Percentiles rank a stretch among this genome's conserved stretches.
These are phyloP conservation scores for Umbelopsis vinacea DNA, from an alignment of 192 early-diverging fungal species.

Conservation along the genomic window DNA sequence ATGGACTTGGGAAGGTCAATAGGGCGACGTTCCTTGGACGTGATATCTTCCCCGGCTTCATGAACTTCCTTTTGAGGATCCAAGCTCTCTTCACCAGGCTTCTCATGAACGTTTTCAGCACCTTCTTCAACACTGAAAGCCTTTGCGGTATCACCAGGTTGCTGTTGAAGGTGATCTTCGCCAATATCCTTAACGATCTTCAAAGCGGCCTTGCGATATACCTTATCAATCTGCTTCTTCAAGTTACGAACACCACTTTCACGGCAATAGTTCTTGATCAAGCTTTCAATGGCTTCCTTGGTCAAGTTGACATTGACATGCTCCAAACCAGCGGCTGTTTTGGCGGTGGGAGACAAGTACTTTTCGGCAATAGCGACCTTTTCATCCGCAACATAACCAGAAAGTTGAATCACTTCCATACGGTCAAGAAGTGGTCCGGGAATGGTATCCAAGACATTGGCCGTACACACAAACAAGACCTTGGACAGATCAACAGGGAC, in stretches of 20 bases:
- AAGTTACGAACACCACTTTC: conserved; percentile 97
- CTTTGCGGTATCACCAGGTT: conserved; percentile 25
- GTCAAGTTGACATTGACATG: conserved; percentile 70
- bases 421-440: conserved; percentile 97
- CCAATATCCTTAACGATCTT: conserved; percentile 75
- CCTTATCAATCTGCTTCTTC: conserved; percentile 99
- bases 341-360: conserved; percentile 88
- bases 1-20: conserved; percentile 57
- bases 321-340: conserved; percentile 80
- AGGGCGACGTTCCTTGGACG: conserved; percentile 44
- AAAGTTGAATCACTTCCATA: conserved; percentile 97
- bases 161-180: conserved; percentile 31
- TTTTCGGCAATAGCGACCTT: conserved; percentile 93
- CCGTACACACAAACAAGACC: conserved; percentile 98
- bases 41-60: conserved; percentile 34
- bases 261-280: conserved; percentile 93
- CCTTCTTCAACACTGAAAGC: conserved; percentile 21
- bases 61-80: conserved; percentile 32
- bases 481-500: conserved; percentile 97
- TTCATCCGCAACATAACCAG: conserved; percentile 88
- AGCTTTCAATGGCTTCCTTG: conserved; percentile 75
- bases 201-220: conserved; percentile 95
- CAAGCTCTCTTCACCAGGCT: conserved; percentile 36
- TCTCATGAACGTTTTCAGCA: conserved; percentile 38
- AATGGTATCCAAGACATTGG: conserved; percentile 96